phyloP scores from a whole-genome alignment of 176 grass and related monocot genomes.

The Ampelocalamus luodianensis region DNA sequence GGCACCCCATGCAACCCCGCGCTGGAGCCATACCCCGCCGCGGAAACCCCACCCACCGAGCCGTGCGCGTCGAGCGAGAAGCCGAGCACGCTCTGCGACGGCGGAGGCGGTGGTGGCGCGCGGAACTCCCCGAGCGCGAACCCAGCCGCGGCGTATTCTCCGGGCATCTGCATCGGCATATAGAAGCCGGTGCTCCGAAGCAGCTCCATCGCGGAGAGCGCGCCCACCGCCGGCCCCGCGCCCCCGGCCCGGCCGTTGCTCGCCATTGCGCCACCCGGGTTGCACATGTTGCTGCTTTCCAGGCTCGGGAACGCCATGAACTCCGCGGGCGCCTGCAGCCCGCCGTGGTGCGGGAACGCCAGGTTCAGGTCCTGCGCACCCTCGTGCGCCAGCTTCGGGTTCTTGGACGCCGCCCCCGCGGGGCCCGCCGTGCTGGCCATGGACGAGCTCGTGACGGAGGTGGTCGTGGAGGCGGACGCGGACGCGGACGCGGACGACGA shows the following conservation, averaged over 20 bases:
- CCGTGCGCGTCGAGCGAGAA: conserved; percentile 67
- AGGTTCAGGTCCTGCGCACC: conserved; percentile 81
- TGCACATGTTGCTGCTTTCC: conserved; percentile 67
- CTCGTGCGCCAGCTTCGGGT: conserved; percentile 66
- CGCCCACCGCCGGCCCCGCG: conserved; percentile 38
- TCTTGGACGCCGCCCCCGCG: conserved; percentile 39
- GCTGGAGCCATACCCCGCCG: conserved; percentile 46
- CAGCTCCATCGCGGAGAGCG: conserved; percentile 91
- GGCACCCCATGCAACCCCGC: conserved; percentile 50
- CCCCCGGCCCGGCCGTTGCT: conserved; percentile 31
- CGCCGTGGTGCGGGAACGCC: conserved; percentile 66
- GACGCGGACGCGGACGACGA: conserved; percentile 36
- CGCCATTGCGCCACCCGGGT: conserved; percentile 23
- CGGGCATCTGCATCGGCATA: conserved; percentile 55
- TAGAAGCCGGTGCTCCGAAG: conserved; percentile 74
- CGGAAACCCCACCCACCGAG: conserved; percentile 23
- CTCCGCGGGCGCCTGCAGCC: conserved; percentile 38
- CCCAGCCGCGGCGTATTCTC: conserved; percentile 65
- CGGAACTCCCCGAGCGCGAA: conserved; percentile 67
- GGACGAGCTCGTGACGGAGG: conserved; percentile 41
- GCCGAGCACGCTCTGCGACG: conserved; percentile 52
- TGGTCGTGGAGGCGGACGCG: conserved; percentile 23
- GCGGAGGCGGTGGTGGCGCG: conserved; percentile 44
- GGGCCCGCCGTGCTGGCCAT: conserved; percentile 24
- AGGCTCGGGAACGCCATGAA: conserved; percentile 73